These are phyloP conservation scores for Chaetomium cochliodes DNA, from an alignment of 495 filamentous ascomycete species.

Conservation along the genomic window DNA sequence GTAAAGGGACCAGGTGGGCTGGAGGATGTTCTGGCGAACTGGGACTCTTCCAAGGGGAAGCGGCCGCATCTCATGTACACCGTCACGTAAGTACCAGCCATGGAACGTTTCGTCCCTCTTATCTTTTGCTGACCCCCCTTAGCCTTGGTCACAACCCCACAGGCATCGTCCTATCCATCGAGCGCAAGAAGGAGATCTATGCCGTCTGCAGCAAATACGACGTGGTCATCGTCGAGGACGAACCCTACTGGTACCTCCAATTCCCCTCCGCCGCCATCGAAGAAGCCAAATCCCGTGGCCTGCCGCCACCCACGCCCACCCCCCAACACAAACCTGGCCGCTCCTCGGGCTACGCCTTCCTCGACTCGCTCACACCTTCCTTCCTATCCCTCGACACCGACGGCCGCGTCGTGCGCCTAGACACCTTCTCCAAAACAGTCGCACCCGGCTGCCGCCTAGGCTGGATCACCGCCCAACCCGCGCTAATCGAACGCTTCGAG, in stretches of 20 bases:
- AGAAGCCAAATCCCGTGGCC: slow-evolving; percentile 48
- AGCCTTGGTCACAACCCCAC: slow-evolving; percentile 94
- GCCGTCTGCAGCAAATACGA: slow-evolving; percentile 78
- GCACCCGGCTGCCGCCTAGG: slow-evolving; percentile 76
- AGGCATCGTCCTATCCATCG: slow-evolving; percentile 64
- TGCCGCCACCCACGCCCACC: slow-evolving; percentile 15
- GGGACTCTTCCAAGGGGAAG: slow-evolving; percentile 70
- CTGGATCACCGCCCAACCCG: slow-evolving; percentile 82
- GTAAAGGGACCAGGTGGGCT: slow-evolving; percentile 66
- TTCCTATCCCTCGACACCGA: slow-evolving; percentile 71
- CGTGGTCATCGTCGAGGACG: slow-evolving; percentile 90
- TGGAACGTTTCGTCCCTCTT: background rate
- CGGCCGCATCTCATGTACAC: slow-evolving; percentile 87
- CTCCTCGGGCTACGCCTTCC: slow-evolving; percentile 71
- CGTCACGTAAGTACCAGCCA: slow-evolving; percentile 63
- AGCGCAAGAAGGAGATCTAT: slow-evolving; percentile 76
- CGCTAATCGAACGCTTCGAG: slow-evolving; percentile 67
- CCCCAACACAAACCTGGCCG: slow-evolving; percentile 36
- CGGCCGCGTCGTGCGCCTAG: slow-evolving; percentile 80
- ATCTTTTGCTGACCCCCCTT: slow-evolving; percentile 1
- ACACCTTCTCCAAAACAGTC: slow-evolving; percentile 82
- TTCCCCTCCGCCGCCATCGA: slow-evolving; percentile 64
- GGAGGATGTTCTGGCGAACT: slow-evolving; percentile 73
- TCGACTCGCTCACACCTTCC: slow-evolving; percentile 80
- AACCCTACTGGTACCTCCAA: slow-evolving; percentile 95